These are phyloP conservation scores for Pythium oligandrum DNA, from an alignment of 352 stramenopile genomes.

Conservation along the genomic window DNA sequence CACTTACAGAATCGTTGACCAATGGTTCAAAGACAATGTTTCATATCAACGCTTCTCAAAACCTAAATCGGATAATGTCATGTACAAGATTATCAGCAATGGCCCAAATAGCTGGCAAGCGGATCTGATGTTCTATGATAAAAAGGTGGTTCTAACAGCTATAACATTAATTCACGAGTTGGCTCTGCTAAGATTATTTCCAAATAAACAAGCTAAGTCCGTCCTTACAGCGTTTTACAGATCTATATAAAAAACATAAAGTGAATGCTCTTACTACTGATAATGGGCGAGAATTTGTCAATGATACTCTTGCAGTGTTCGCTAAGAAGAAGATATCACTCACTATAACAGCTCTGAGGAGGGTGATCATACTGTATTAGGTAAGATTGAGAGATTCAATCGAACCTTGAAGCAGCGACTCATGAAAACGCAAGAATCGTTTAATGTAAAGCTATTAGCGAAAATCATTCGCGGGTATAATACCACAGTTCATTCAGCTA, in stretches of 20 bases:
- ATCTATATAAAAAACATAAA: slow-evolving; percentile 22
- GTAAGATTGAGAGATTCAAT: slow-evolving; percentile 44
- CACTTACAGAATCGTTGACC: slow-evolving; percentile 19
- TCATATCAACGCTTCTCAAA: slow-evolving; percentile 8
- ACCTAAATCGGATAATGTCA: slow-evolving; percentile 16
- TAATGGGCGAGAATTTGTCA: slow-evolving; percentile 36
- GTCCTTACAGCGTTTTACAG: slow-evolving; percentile 21
- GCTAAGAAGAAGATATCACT: slow-evolving; percentile 24
- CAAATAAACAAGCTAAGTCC: slow-evolving; percentile 26
- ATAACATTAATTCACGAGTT: slow-evolving; percentile 35
- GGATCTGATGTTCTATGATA: slow-evolving; percentile 25
- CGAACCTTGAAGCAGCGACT: slow-evolving; percentile 30
- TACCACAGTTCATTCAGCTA: slow-evolving; percentile 23
- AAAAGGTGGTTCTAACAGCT: slow-evolving; percentile 19
- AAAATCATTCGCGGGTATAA: slow-evolving; percentile 37
- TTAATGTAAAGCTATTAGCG: slow-evolving; percentile 16
- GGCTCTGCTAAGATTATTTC: slow-evolving; percentile 29
- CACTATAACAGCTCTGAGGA: slow-evolving; percentile 36
- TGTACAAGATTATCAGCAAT: too few species aligned
- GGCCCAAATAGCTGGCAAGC: slow-evolving; percentile 27
- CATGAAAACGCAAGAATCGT: slow-evolving; percentile 17
- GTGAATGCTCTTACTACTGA: slow-evolving; percentile 26
- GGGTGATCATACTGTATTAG: slow-evolving; percentile 30
- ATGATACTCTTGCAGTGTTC: slow-evolving; percentile 19
- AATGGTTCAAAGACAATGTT: slow-evolving; percentile 16